Base-by-base conservation (phyloP, 2,329 filamentous ascomycete genomes). In the Eurotiales sp. region DNA sequence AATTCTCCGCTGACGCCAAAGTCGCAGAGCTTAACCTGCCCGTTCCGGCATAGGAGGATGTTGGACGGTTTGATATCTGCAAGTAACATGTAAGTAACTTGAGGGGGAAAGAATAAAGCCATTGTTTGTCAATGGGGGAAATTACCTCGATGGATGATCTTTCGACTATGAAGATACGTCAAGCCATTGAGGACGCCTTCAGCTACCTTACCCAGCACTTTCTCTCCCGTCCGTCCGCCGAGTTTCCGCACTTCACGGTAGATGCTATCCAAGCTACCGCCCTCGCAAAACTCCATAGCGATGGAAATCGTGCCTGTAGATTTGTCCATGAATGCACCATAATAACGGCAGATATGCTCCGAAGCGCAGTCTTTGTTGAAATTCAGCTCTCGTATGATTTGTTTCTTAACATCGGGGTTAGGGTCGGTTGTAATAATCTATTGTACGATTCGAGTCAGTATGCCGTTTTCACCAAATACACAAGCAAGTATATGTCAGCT, bases 301-400 rank as follows among this genome's bases (percentile, higher is more conserved):
- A 99, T 99, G 43, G 90, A 96, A 59, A 99, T 97, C 43, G 92
- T 97, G 46, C 91, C 90, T 8, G 90, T 95, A n/a, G 90, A 87
- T 53, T 93, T 88, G 66, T 99, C 92, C 67, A 95, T 89, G 68
- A 97, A 99, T 36, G 92, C 92, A 57, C 93, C 93, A 64, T 96
- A 99, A 73, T 99, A 99, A 57, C 87, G 85, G 73, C 93, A 99
- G 63, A 99, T 99, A 69, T 97, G 90, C 54, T 93, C 87, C 4
- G 90, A 96, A 5, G 89, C 90, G 68, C 93, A 97, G 59, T 91
- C 89, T 72, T 96, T 96, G 79, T 99, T 99, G 79, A 97, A 99
- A 56, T 88, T 89, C 48, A 99, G 79, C 70, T 99, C 93, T 65
- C 93, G 87, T 54, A 97, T 83, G 61, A 99, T 99, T 72, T 99